Evolutionary conservation across 1,139 yeast species (phyloP), one percentile per base, ranked within the genome.

Genomic region (Taphrina populina): DNA sequence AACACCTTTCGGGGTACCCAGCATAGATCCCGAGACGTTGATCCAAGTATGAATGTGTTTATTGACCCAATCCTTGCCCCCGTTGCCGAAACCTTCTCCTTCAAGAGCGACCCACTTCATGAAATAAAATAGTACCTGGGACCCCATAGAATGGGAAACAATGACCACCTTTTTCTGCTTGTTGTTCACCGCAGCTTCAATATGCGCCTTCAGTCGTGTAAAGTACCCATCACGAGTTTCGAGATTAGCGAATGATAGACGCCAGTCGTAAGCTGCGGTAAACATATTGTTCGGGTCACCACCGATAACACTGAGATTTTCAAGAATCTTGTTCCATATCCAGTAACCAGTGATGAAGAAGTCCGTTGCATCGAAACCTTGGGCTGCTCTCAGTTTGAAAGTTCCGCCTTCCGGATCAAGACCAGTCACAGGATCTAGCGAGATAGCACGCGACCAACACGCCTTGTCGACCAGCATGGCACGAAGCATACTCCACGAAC

Each of bases 281-380:
- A 78, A 67, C 97, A 92, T 88, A 65, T 80, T 86, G 64, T 88
- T 83, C 1, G 96, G 92, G 43, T 88, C 95, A 69, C 92, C 92
- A 0, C 96, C 96, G 61, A 94, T 79, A 0, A 88, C 97, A 1
- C 96, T 95, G 62, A 94, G 73, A 65, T 94, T 94, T 68, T 92
- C 96, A 15, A 92, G 74, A 56, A 92, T 80, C 68, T 94, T 92
- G 68, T 88, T 88, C 98, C 98, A 92, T 64, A 92, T 87, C 98
- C 98, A 92, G 70, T 92, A 92, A 0, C 98, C 98, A 3, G 97
- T 88, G 69, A 92, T 82, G 67, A 92, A 92, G 70, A 88, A 92
- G 70, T 37, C 52, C 26, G 57, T 94, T 1, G 97, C 95, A 64
- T 92, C 97, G 70, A 92, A 87, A 0, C 98, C 98, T 67, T 87